Base-by-base conservation (phyloP, 345 rosid species). In the Barbarea vulgaris region DNA sequence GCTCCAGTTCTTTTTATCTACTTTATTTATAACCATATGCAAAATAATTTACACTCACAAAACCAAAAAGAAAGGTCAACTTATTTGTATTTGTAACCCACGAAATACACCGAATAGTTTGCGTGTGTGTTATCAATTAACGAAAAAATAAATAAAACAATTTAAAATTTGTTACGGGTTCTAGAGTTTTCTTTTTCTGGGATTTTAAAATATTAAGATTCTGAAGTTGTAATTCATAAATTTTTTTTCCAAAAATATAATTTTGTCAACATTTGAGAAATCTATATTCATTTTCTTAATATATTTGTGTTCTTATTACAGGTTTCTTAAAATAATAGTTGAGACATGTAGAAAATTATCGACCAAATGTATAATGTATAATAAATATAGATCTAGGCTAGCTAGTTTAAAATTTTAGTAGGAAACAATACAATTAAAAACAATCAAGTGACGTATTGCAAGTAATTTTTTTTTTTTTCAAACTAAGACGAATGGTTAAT, bases 1-100 rank as follows among this genome's bases (percentile, higher is more conserved):
- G 30, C 30, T 72, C 36, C 31, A 28, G 24, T 33, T 28, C 4
- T 28, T 28, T 27, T 58, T 24, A 44, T 57, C 18, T 50, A 48
- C 67, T 46, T 58, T 70, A 18, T 25, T 54, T 18, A 7, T 44
- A 58, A 58, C 36, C 47, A 56, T 21, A 70, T 31, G 34, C 15
- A 46, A 18, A 46, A 13, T 68, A 27, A 21, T 46, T 70, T 69
- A 7, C 28, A 60, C 11, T 11, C 47, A 19, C 7, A 59, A 19
- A 27, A 30, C 18, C 10, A 25, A 4, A 9, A 3, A 3, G 30
- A 28, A 3, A 28, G 4, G 30, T 28, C 30, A 28, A 28, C 30
- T 28, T 28, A 5, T 28, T 28, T n/a, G n/a, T n/a, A n/a, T n/a
- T n/a, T n/a, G n/a, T n/a, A n/a, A n/a, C n/a, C n/a, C n/a, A n/a